Evolutionary conservation across 768 basidiomycete genomes (phyloP), one percentile per base, ranked within the genome.

Genomic region (Strobilomyces dryophilus): DNA sequence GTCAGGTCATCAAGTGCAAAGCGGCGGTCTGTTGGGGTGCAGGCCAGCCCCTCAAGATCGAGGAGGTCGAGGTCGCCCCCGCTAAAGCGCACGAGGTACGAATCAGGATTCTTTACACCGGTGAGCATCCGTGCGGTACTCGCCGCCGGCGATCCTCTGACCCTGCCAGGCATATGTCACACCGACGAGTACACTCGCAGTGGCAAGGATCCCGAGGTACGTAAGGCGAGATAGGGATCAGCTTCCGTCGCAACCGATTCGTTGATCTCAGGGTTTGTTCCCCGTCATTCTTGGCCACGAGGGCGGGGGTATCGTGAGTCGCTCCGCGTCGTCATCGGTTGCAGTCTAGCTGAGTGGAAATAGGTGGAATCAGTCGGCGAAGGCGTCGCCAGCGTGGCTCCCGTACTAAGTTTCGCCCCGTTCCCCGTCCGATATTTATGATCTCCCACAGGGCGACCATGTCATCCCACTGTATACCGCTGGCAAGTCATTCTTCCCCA

Each of bases 181-280:
- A 98, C 95, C 65, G 95, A 98, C 65, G 94, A 95, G 67, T 98
- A 95, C 76, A 95, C 93, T 56, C 86, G 94, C 67, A 94, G 92
- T 68, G 94, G 95, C 52, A 89, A 89, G 71, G 95, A 99, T 69
- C 85, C 94, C 40, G 97, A 98, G 81, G 95, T 88, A 68, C 49
- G 65, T 57, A 21, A 42, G 24, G 20, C 17, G 39, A 56, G 37
- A 58, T 53, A 31, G 41, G 46, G 43, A 53, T 35, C 32, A 17
- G 47, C 34, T 20, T 8, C 26, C 15, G 5, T 31, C 29, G 2
- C 26, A 52, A 61, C 52, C 41, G 51, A 47, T 37, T 56, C 48
- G 43, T 48, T 21, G 51, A 52, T 51, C 45, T 12, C 64, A 92
- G 87, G 90, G 94, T 56, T 68, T 87, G 45, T 95, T 95, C 78